A percentile compares a stretch with the other conserved stretches of the same genome.
phyloP scores from a whole-genome alignment of 768 basidiomycete species.

The Mycena capillaripes region DNA sequence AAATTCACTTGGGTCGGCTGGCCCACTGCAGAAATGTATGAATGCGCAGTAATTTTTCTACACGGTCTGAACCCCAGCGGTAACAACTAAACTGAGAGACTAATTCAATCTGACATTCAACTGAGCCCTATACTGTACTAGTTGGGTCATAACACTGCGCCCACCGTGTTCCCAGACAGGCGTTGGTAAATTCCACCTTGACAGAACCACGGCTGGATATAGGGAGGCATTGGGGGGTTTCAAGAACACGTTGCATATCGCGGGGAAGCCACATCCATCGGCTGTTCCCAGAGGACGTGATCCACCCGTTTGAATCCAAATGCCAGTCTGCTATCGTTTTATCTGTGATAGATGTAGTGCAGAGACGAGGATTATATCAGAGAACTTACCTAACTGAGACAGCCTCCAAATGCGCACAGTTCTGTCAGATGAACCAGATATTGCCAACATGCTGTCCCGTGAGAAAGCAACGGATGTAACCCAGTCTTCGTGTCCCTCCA shows the following conservation, averaged over 20 bases:
- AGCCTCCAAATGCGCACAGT: neutral
- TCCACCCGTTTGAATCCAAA: neutral
- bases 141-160: slow-evolving; percentile 1
- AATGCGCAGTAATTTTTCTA: no score
- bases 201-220: slow-evolving; percentile 1
- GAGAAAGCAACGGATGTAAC: neutral
- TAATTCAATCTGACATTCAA: no score
- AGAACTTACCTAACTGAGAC: neutral
- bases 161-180: neutral
- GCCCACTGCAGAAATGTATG: no score
- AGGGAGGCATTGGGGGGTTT: neutral
- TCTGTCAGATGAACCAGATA: neutral
- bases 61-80: no score
- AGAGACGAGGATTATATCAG: neutral
- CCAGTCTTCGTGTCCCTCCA: neutral
- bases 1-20: no score
- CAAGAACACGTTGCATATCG: neutral
- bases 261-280: neutral
- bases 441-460: neutral
- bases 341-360: neutral
- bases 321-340: neutral
- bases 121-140: no score
- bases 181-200: neutral
- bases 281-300: neutral
- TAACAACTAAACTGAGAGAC: no score